Evolutionary conservation across 2,329 filamentous ascomycete species (phyloP).

Genomic region (Leptosphaerulina australis): DNA sequence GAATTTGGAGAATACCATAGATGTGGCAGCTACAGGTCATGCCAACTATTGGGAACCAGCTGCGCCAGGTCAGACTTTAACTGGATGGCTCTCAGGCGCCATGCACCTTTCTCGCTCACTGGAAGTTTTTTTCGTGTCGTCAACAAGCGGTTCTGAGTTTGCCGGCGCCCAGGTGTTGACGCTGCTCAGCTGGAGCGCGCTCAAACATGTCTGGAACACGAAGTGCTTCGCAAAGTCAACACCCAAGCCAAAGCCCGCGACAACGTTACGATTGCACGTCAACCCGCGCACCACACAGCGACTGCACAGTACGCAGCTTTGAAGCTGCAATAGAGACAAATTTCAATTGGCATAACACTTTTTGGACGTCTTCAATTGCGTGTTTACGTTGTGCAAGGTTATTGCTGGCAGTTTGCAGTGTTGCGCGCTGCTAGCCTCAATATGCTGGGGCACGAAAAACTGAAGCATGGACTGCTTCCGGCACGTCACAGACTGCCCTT

Average conservation of each 20-base stretch:
- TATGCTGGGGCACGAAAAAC: slow-evolving; percentile 32
- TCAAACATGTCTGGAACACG: slow-evolving; percentile 47
- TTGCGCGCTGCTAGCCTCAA: slow-evolving; percentile 24
- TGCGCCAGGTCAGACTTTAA: background rate
- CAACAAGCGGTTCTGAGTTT: slow-evolving; percentile 22
- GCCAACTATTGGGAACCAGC: background rate
- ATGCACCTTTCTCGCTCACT: slow-evolving; percentile 26
- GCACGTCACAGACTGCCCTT: slow-evolving; percentile 43
- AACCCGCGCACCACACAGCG: background rate
- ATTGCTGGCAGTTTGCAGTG: background rate
- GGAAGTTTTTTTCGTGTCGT: slow-evolving; percentile 28
- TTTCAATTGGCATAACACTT: background rate
- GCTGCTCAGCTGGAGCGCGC: slow-evolving; percentile 32
- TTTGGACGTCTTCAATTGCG: background rate
- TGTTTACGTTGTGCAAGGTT: background rate
- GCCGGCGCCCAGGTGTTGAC: slow-evolving; percentile 19
- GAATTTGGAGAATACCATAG: background rate
- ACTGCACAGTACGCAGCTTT: background rate
- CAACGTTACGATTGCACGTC: slow-evolving; percentile 17
- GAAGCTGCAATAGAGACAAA: too few species aligned
- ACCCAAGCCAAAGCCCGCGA: slow-evolving; percentile 22
- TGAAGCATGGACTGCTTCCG: slow-evolving; percentile 48
- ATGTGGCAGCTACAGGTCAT: background rate
- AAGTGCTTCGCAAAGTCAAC: slow-evolving; percentile 39
- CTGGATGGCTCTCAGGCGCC: background rate